Evolutionary conservation across 805 yeast species (phyloP), one percentile per base, ranked within the genome.

Genomic region (Candida maesae): DNA sequence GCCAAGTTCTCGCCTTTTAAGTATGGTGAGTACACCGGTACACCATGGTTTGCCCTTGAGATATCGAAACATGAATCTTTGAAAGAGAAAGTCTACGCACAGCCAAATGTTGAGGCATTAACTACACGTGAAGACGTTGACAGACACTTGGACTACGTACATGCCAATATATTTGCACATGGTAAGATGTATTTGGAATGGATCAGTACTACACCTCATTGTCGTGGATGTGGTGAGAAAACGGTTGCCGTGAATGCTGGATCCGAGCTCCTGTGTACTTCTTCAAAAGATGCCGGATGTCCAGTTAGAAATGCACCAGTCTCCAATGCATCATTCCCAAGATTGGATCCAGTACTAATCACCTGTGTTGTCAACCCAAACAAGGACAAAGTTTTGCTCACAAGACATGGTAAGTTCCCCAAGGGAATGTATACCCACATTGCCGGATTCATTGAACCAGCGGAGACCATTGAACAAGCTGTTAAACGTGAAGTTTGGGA

Each of bases 371-470:
- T 86, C 26, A 82, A 84, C 55, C 51, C 68, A 9, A 76, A 76
- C 14, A 76, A 80, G 16, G 65, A 77, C 36, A 78, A 78, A 58
- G 71, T 87, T 11, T 71, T 91, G 20, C 65, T 90, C 15, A 93
- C 90, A 3, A 73, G 85, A 42, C 72, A 76, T 42, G 72, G 73
- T 42, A 68, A 95, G 37, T 75, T 77, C 56, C 68, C 52, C 19
- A 44, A 43, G 28, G 62, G 55, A 14, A 76, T 86, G 79, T 91
- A 82, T 62, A 76, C 95, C 6, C 85, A 95, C 57, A 76, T 95
- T 38, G 95, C 98, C 2, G 98, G 98, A 3, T 91, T 91, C 61
- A 81, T 91, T 77, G 98, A 91, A 61, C 96, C 96, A 1, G 86
- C 90, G 30, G 98, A 91, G 64, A 81, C 95, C 2, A 79, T 91